Evolutionary conservation across 164 flowering plant species (phyloP).

Genomic region (Chimonanthus praecox): DNA sequence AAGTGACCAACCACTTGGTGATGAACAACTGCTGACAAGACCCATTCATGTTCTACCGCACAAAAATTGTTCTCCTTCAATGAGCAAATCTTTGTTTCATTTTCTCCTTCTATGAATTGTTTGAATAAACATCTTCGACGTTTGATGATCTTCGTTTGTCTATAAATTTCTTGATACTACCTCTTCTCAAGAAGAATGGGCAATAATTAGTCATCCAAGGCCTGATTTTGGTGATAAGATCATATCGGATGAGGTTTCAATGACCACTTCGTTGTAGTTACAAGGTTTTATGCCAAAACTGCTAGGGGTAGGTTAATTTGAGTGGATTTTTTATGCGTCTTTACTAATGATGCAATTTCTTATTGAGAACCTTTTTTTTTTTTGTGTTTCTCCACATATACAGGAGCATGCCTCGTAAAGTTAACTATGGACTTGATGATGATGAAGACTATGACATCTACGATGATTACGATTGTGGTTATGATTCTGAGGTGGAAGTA

Average conservation of each 20-base stretch:
- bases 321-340: neutral
- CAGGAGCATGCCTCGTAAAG: conserved; percentile 82
- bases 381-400: neutral
- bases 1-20: too few species aligned
- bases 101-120: too few species aligned
- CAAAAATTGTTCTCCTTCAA: too few species aligned
- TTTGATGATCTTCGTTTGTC: neutral
- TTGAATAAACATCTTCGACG: too few species aligned
- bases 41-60: too few species aligned
- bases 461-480: conserved; percentile 34
- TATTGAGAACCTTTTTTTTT: neutral
- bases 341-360: neutral
- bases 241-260: neutral
- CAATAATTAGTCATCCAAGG: neutral
- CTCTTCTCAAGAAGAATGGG: neutral
- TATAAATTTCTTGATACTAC: neutral
- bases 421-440: conserved; percentile 41
- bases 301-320: neutral
- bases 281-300: neutral
- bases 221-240: neutral
- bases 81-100: too few species aligned
- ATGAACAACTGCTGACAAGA: too few species aligned
- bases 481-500: conserved; percentile 33
- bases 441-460: conserved; percentile 41
- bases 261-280: neutral